Conservation (phyloP, 768 basidiomycete genomes). For the Termitomyces bulborhizus region DNA sequence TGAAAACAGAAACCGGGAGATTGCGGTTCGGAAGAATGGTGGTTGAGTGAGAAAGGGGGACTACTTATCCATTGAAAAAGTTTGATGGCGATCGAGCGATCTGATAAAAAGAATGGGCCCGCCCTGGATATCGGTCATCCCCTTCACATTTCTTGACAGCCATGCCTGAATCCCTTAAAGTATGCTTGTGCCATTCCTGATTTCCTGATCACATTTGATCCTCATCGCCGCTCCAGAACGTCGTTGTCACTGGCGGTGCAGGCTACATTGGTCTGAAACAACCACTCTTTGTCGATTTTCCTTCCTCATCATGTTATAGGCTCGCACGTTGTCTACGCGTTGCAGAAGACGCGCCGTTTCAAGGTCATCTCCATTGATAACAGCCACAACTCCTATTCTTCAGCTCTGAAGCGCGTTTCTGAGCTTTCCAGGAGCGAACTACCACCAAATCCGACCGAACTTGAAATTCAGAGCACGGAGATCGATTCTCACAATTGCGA, state of each 20-base stretch:
- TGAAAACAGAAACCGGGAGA: neutral
- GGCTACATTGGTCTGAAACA: constrained; percentile 75
- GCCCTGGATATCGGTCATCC: neutral
- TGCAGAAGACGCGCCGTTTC: constrained; percentile 84
- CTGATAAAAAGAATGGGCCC: constrained; percentile 10
- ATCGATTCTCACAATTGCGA: constrained; percentile 71
- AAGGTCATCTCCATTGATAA: constrained; percentile 95
- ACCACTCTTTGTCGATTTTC: neutral
- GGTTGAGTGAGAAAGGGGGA: neutral
- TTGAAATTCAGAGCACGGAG: constrained; percentile 65
- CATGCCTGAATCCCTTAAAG: constrained; percentile 33
- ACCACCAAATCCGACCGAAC: constrained; percentile 54
- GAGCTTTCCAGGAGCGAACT: constrained; percentile 76
- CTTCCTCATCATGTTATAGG: constrained; percentile 39
- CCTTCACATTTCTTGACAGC: constrained; percentile 1
- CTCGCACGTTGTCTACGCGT: constrained; percentile 85
- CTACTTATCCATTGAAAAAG: too few species aligned
- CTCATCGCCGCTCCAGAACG: constrained; percentile 28
- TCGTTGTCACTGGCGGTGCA: constrained; percentile 60
- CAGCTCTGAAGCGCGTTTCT: constrained; percentile 68
- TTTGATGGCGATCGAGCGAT: constrained; percentile 8
- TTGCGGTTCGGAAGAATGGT: neutral
- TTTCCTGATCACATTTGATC: constrained; percentile 7
- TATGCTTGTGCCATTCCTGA: constrained; percentile 25
- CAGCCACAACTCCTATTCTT: constrained; percentile 83